Evolutionary conservation across 1,284 basidiomycete genomes (phyloP), one percentile per base, ranked within the genome.

Genomic region (Cutaneotrichosporon mucoides): DNA sequence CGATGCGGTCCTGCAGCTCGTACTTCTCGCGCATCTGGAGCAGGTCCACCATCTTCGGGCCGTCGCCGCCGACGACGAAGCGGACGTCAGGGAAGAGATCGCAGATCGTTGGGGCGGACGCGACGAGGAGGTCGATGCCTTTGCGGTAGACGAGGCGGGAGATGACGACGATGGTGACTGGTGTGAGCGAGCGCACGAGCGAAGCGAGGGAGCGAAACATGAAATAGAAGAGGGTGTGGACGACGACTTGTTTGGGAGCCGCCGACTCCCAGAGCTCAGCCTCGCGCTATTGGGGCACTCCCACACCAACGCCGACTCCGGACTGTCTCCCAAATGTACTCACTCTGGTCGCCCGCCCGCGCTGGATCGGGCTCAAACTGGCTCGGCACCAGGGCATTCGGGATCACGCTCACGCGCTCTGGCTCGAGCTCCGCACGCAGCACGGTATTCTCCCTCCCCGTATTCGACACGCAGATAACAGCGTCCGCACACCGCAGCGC

Each of bases 381-480:
- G 41, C 89, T 87, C 0, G 92, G 86, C 3, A 94, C 86, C n/a
- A 99, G 80, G 0, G 96, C 89, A 66, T 96, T 98, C 0, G 96
- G 96, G 34, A 99, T 95, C 5, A 96, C 93, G 71, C 92, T 89
- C 3, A 92, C 87, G 40, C 84, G 84, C 34, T 79, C 73, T 4
- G 87, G 84, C 44, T 90, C 82, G 1, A 96, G 77, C 49, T 89
- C 83, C 0, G 89, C 92, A 12, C 96, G 83, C 2, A 99, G 83
- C 1, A 93, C 90, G 0, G 94, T 98, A 66, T 99, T 99, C 79
- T 99, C 96, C 42, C 89, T 87, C 37, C 92, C 92, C 0, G 93
- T 97, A 77, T 99, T 90, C n/a, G 91, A 94, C 51, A 99, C 96
- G 71, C 93, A 97, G 38, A 98, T 93, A 0, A 91, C 91, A 0